Percentiles rank a stretch among this genome's conserved stretches.
phyloP scores from a whole-genome alignment of 352 stramenopile species.

The Phytophthora ramorum region DNA sequence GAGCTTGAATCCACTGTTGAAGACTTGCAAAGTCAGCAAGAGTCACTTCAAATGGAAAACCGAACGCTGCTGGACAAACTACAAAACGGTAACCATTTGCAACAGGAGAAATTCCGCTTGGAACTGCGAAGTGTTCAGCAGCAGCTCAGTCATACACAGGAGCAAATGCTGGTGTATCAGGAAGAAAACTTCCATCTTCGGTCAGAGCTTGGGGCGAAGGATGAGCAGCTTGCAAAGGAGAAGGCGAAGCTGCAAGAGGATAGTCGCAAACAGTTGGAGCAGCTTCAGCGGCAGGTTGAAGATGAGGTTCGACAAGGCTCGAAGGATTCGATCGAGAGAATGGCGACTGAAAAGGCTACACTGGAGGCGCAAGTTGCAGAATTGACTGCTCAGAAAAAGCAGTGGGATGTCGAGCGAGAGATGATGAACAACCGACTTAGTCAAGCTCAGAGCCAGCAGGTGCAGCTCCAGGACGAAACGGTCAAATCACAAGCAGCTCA shows the following conservation, averaged over 20 bases:
- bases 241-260: constrained; percentile 68
- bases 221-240: constrained; percentile 64
- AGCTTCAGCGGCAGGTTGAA: constrained; percentile 64
- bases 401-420: constrained; percentile 64
- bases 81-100: constrained; percentile 67
- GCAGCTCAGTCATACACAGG: constrained; percentile 66
- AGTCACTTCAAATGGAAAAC: constrained; percentile 75
- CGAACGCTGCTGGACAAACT: constrained; percentile 71
- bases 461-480: constrained; percentile 70
- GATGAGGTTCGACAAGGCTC: constrained; percentile 67
- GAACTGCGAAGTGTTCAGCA: constrained; percentile 69
- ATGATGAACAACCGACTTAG: constrained; percentile 54
- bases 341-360: constrained; percentile 50
- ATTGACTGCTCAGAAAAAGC: constrained; percentile 46
- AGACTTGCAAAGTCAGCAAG: constrained; percentile 62
- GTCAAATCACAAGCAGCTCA: constrained; percentile 51
- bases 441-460: constrained; percentile 54
- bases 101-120: constrained; percentile 77
- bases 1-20: constrained; percentile 69
- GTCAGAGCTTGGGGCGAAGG: constrained; percentile 56
- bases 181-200: constrained; percentile 74
- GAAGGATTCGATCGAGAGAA: constrained; percentile 51
- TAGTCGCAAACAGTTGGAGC: constrained; percentile 61
- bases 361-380: constrained; percentile 59
- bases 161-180: constrained; percentile 76